These are phyloP conservation scores for Capillidium rhysosporum DNA, from an alignment of 371 early-diverging fungal genomes.

Conservation along the genomic window DNA sequence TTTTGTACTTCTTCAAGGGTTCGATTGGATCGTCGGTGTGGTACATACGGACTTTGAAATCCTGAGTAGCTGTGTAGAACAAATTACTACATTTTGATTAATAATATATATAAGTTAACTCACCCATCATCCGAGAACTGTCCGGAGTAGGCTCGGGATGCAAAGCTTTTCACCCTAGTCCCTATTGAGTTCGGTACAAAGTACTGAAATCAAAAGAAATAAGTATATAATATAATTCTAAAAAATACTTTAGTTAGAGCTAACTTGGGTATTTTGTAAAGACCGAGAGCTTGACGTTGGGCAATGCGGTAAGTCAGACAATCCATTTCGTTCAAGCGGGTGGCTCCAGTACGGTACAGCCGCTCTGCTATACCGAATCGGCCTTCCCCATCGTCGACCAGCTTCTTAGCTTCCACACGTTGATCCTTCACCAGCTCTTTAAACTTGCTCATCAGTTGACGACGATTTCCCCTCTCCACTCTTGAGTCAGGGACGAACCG, in stretches of 20 bases:
- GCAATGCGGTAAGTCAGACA: not conserved
- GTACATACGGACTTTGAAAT: conserved; percentile 9
- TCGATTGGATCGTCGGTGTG: not conserved
- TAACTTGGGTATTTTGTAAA: not conserved
- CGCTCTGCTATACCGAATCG: not conserved
- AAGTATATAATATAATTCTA: not conserved
- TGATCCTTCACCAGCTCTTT: not conserved
- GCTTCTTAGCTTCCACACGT: not conserved
- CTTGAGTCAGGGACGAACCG: too few species aligned
- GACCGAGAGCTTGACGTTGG: not conserved
- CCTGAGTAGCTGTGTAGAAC: conserved; percentile 10
- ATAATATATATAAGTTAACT: not conserved
- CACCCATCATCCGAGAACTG: conserved; percentile 12
- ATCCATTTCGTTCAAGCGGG: not conserved
- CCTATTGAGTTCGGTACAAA: conserved; percentile 9
- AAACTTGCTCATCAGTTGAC: not conserved
- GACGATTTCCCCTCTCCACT: too few species aligned
- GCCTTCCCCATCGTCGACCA: not conserved
- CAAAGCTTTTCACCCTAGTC: not conserved
- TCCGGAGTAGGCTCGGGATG: conserved; percentile 9
- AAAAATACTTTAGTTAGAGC: not conserved
- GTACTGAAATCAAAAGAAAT: not conserved
- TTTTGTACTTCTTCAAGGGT: conserved; percentile 5
- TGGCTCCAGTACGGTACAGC: not conserved
- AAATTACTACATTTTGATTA: conserved; percentile 2